Evolutionary conservation across 176 grass and related monocot species (phyloP).

Genomic region (Raddia guianensis): DNA sequence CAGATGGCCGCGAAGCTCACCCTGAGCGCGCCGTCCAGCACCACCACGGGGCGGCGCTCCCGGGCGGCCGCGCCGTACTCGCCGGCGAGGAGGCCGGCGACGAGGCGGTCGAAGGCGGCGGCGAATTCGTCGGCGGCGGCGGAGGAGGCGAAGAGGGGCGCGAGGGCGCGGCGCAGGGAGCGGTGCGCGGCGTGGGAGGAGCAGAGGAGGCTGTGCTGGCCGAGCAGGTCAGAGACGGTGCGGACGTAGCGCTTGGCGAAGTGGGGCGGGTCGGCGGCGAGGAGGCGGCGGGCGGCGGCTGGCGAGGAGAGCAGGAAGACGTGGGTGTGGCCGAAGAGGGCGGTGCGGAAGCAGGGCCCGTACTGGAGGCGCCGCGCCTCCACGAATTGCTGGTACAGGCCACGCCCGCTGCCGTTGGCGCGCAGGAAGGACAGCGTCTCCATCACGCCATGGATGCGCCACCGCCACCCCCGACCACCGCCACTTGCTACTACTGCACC

Average conservation of each 20-base stretch:
- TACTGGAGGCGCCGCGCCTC: constrained; percentile 52
- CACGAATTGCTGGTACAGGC: constrained; percentile 81
- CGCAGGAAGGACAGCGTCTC: constrained; percentile 77
- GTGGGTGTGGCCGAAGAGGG: constrained; percentile 69
- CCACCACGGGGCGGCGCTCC: constrained; percentile 8
- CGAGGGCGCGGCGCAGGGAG: constrained; percentile 52
- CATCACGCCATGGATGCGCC: not conserved
- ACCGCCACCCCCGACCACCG: no score
- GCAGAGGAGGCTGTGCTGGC: constrained; percentile 83
- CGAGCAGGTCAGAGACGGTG: constrained; percentile 69
- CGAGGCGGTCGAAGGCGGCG: constrained; percentile 49
- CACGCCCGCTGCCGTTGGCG: constrained; percentile 61
- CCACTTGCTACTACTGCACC: not conserved
- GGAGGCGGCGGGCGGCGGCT: constrained; percentile 28
- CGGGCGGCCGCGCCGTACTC: not conserved
- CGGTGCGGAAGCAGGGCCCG: constrained; percentile 70
- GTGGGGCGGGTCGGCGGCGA: constrained; percentile 54
- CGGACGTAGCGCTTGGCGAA: constrained; percentile 88
- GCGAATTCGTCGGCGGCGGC: constrained; percentile 47
- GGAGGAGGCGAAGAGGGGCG: constrained; percentile 59
- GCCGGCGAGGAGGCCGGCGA: not conserved
- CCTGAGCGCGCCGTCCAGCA: constrained; percentile 66
- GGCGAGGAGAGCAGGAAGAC: constrained; percentile 63
- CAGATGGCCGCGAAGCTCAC: constrained; percentile 78
- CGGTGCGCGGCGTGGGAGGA: constrained; percentile 59